Evolutionary conservation across 2,329 filamentous ascomycete genomes (phyloP).

Genomic region (Elsinoe batatas): DNA sequence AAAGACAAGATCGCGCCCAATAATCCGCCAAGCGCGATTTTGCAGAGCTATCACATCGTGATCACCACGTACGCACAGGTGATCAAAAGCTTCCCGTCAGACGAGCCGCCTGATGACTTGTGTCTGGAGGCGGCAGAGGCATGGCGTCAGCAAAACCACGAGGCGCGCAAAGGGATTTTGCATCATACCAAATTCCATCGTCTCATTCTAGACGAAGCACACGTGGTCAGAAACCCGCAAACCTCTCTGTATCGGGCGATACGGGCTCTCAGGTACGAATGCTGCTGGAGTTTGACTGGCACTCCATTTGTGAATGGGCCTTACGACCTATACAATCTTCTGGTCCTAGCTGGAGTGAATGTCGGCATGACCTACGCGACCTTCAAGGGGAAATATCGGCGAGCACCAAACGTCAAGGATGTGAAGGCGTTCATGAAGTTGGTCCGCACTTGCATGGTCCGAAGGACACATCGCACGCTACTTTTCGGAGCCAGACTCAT

Average conservation of each 20-base stretch:
- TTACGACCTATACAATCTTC: constrained; percentile 31
- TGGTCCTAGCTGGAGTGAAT: constrained; percentile 16
- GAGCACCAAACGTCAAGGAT: no score
- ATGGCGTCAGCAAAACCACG: no score
- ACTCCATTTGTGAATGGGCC: constrained; percentile 31
- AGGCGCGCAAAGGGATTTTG: constrained; percentile 27
- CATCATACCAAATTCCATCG: constrained; percentile 39
- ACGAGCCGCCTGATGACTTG: no score
- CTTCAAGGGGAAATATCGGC: background rate
- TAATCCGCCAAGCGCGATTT: background rate
- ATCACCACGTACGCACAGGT: constrained; percentile 37
- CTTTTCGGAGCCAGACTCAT: constrained; percentile 47
- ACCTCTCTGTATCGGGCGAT: constrained; percentile 36
- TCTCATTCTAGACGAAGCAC: constrained; percentile 49
- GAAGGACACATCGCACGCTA: constrained; percentile 44
- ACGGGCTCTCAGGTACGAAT: constrained; percentile 29
- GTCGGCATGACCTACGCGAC: background rate
- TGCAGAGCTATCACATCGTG: constrained; percentile 20
- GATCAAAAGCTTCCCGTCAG: constrained; percentile 33
- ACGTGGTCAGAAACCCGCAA: constrained; percentile 43
- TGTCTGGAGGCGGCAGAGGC: no score
- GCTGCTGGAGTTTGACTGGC: constrained; percentile 37
- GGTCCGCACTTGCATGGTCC: no score
- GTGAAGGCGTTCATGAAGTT: no score
- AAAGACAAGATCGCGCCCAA: background rate